Evolutionary conservation across 2,329 filamentous ascomycete species (phyloP).

Genomic region (Fusarium sp.): DNA sequence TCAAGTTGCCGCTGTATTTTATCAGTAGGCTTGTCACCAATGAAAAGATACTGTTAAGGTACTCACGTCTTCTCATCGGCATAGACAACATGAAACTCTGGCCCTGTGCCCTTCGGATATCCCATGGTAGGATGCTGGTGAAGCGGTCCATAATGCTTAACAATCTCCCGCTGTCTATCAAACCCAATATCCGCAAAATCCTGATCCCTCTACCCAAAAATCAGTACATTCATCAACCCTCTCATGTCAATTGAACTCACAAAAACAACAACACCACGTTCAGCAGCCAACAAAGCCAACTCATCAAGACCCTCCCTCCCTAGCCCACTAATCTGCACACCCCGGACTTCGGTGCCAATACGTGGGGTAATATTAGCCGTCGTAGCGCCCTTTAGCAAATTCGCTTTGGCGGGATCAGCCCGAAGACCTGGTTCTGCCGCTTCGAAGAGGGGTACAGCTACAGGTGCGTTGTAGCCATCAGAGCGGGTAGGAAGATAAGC

Average conservation of each 20-base stretch:
- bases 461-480: slow-evolving; percentile 45
- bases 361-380: slow-evolving; percentile 45
- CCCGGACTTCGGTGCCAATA: slow-evolving; percentile 47
- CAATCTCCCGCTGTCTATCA: slow-evolving; percentile 46
- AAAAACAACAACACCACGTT: slow-evolving; percentile 50
- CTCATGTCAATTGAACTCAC: slow-evolving; percentile 24
- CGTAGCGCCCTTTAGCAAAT: slow-evolving; percentile 34
- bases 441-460: slow-evolving; percentile 45
- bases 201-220: slow-evolving; percentile 44
- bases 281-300: slow-evolving; percentile 47
- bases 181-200: slow-evolving; percentile 50
- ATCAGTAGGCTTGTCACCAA: fast-evolving
- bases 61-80: slow-evolving; percentile 48
- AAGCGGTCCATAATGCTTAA: slow-evolving; percentile 48
- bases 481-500: slow-evolving; percentile 50
- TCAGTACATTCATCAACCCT: no score
- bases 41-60: background rate
- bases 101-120: slow-evolving; percentile 47
- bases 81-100: slow-evolving; percentile 50
- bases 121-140: slow-evolving; percentile 50
- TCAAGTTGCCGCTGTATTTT: slow-evolving; percentile 40
- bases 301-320: slow-evolving; percentile 45
- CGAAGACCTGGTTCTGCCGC: slow-evolving; percentile 48
- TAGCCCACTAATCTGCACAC: slow-evolving; percentile 47
- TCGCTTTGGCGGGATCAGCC: slow-evolving; percentile 45